Evolutionary conservation across 2,329 filamentous ascomycete species (phyloP), one percentile per base, ranked within the genome.

Genomic region (Zymoseptoria tritici): DNA sequence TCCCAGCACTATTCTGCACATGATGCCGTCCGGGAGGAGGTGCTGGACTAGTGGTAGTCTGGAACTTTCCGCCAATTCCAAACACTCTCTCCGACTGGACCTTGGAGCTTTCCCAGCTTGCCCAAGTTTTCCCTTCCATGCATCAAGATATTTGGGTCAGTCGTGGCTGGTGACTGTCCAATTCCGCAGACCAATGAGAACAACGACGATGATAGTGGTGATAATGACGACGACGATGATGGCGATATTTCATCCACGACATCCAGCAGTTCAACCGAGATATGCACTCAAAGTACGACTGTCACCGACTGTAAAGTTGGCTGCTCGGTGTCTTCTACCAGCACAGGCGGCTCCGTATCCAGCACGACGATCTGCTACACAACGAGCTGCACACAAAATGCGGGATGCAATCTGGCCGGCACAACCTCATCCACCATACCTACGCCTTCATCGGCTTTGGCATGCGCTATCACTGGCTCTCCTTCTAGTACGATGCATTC

Each of bases 101-200:
- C 3, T 60, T 55, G 6, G 6, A 24, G 54, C 13, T 60, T 62
- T 36, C 60, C 60, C 8, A 54, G 56, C 24, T 52, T 62, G 5
- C 60, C 58, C 3, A 56, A 56, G 19, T 60, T 62, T 46, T 42
- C 59, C 16, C 21, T 62, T 2, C 60, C 60, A 11, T 62, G 60
- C 29, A 55, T 62, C 29, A 62, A 53, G 26, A 52, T 60, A 22
- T 60, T 62, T 54, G 60, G 58, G 11, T 36, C 60, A 9, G 46
- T 54, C 13, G 52, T 62, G 7, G 46, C 60, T 24, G 60, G 60
- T 16, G 58, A 55, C 21, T 62, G 60, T 55, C 51, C 57, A 9
- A 55, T 55, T 21, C 58, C 60, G 5, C 21, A 56, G 16, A 56
- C 57, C 11, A 21, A 62, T 22, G 54, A 57, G 22, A 26, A 57